Evolutionary conservation across 148 eudicot species (phyloP), one percentile per base, ranked within the genome.

Genomic region (Rhododendron mucronatum): DNA sequence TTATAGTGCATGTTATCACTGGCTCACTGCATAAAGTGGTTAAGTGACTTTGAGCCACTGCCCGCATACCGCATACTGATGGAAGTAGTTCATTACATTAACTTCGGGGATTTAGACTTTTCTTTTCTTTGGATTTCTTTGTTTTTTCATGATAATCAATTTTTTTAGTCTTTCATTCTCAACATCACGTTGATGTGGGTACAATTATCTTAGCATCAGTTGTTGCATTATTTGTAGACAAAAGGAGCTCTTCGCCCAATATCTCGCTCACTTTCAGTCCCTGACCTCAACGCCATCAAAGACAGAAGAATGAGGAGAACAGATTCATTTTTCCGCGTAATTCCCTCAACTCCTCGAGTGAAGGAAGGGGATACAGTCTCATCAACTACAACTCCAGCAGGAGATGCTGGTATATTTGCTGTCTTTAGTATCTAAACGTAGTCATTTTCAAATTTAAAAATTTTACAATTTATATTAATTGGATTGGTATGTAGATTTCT

Each of bases 251-350:
- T 84, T 18, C 33, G 78, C 82, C 85, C 88, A 39, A 93, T 95
- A 33, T 89, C 93, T 85, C 94, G 98, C 23, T 95, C 99, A 63
- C 91, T 90, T 78, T 96, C 99, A 85, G 92, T 88, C 30, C 98
- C 99, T 51, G 90, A 87, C 71, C 13, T 88, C 83, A 91, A 91
- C 41, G 20, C 16, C 41, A 71, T 13, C 86, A 96, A 91, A 87
- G 93, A 89, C 63, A 75, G 86, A 67, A 87, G 85, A 75, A 44
- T 90, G 39, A 92, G 88, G 84, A 91, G 90, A 90, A 81, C 84
- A 83, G 95, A 95, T 82, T 88, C 94, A 44, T 95, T 89, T 86
- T 91, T 96, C 86, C 96, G 99, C 82, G 95, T 96, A 59, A 89
- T 95, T 67, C 93, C 98, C 33, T 93, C 98, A 76, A 91, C 92